These are phyloP conservation scores for Sporothrix variecibatus DNA, from an alignment of 2,329 filamentous ascomycete species.

Conservation along the genomic window DNA sequence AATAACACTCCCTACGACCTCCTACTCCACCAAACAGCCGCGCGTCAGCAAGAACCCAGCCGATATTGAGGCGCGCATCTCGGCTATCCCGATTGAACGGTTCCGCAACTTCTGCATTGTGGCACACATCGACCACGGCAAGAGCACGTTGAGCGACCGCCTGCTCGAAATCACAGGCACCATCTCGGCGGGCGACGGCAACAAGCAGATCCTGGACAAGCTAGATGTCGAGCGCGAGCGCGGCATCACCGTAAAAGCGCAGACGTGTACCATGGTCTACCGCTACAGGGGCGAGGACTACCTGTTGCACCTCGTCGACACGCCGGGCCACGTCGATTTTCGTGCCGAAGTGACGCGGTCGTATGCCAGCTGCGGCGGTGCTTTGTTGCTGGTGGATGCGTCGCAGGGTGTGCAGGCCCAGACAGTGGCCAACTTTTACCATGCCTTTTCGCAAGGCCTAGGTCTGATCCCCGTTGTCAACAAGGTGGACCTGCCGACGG, in stretches of 20 bases:
- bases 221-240: slow-evolving; percentile 94
- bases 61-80: slow-evolving; percentile 62
- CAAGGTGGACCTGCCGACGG: slow-evolving; percentile 90
- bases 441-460: slow-evolving; percentile 90
- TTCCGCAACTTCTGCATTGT: slow-evolving; percentile 98
- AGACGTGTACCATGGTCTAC: slow-evolving; percentile 98
- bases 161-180: slow-evolving; percentile 93
- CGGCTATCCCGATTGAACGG: slow-evolving; percentile 73
- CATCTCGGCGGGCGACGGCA: slow-evolving; percentile 74
- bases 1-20: neutral
- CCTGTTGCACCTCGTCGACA: slow-evolving; percentile 92
- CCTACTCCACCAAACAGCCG: neutral
- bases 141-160: slow-evolving; percentile 91
- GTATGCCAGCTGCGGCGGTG: slow-evolving; percentile 94
- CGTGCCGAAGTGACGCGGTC: slow-evolving; percentile 92
- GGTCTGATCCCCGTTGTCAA: slow-evolving; percentile 90
- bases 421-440: slow-evolving; percentile 97
- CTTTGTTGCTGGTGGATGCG: slow-evolving; percentile 88
- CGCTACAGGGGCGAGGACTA: slow-evolving; percentile 84
- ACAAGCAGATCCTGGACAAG: slow-evolving; percentile 96
- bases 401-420: slow-evolving; percentile 97
- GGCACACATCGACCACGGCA: slow-evolving; percentile 97
- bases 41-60: slow-evolving; percentile 32
- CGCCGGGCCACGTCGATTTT: slow-evolving; percentile 96
- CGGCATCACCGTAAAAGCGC: slow-evolving; percentile 97